Evolutionary conservation across 2,329 filamentous ascomycete genomes (phyloP), one percentile per base, ranked within the genome.

Genomic region (Torrubiella hemipterigena): DNA sequence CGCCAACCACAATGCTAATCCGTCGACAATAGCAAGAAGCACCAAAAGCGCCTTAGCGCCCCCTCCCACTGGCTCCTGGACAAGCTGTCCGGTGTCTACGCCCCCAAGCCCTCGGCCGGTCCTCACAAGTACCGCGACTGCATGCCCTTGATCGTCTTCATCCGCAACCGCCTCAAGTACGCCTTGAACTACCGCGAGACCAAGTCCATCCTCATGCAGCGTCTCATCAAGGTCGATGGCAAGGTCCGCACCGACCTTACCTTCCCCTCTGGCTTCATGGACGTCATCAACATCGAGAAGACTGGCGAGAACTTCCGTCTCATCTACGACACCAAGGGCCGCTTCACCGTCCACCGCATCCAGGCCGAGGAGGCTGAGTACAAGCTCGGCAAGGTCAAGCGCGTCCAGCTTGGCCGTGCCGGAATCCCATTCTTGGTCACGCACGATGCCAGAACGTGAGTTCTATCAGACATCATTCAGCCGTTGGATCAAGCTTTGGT

Each of bases 371-470:
- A 98, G 83, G 87, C 89, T 54, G 80, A 91, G 74, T 98, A 95
- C 84, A 98, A 98, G 82, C 77, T 98, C 55, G 87, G 87, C 76
- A 98, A 96, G 78, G 91, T 98, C 73, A 95, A 95, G 84, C 82
- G 89, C 58, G 91, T 98, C 44, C 91, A 98, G 76, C 78, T 98
- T 56, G 91, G 91, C 75, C 89, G 86, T 69, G 93, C 91, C 70
- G 91, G 87, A 74, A 93, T 98, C 80, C 91, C 91, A 93, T 98
- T 94, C 87, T 95, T 96, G 86, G 91, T 98, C 84, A 98, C 91
- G 87, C 91, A 98, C 84, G 91, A 98, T 91, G 91, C 91, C 72
- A 82, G 91, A 86, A 98, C 91, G 89, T 98, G 75, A 94, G 89
- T 96, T 36, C 26, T 29, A 69, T 77, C 70, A 75, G 69, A 82